A percentile compares a stretch with the other conserved stretches of the same genome.
These are phyloP conservation scores for Austropuccinia psidii DNA, from an alignment of 1,284 basidiomycete genomes.

Conservation along the genomic window DNA sequence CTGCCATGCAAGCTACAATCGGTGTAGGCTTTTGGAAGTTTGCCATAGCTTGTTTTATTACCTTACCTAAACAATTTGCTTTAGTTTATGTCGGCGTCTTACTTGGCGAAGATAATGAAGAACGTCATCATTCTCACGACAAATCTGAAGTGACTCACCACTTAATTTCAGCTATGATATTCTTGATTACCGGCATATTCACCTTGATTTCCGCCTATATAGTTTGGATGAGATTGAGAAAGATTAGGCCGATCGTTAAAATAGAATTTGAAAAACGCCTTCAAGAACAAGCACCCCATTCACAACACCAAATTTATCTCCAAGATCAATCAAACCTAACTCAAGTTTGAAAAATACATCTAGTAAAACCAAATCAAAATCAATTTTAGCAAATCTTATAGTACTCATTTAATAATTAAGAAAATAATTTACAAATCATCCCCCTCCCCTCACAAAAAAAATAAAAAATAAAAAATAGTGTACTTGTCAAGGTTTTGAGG, in stretches of 20 bases:
- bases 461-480: too few species aligned
- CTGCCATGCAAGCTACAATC: constrained; percentile 34
- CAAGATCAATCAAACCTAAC: too few species aligned
- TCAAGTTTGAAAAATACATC: too few species aligned
- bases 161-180: not conserved
- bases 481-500: too few species aligned
- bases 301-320: too few species aligned
- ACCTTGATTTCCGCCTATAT: constrained; percentile 18
- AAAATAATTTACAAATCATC: too few species aligned
- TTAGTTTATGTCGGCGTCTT: constrained; percentile 44
- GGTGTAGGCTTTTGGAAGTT: constrained; percentile 45
- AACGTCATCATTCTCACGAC: not conserved
- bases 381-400: too few species aligned
- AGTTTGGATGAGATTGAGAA: constrained; percentile 8
- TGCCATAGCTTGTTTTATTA: constrained; percentile 45
- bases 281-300: too few species aligned
- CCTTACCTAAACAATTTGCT: constrained; percentile 48
- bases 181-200: constrained; percentile 16
- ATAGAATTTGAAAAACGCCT: not conserved
- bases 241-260: not conserved
- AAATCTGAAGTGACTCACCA: not conserved
- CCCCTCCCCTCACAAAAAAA: too few species aligned
- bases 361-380: too few species aligned
- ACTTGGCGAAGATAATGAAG: constrained; percentile 28
- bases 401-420: too few species aligned